Percentiles rank a stretch among this genome's conserved stretches.
These are phyloP conservation scores for Pilobolus umbonatus DNA, from an alignment of 192 early-diverging fungal species.

Conservation along the genomic window DNA sequence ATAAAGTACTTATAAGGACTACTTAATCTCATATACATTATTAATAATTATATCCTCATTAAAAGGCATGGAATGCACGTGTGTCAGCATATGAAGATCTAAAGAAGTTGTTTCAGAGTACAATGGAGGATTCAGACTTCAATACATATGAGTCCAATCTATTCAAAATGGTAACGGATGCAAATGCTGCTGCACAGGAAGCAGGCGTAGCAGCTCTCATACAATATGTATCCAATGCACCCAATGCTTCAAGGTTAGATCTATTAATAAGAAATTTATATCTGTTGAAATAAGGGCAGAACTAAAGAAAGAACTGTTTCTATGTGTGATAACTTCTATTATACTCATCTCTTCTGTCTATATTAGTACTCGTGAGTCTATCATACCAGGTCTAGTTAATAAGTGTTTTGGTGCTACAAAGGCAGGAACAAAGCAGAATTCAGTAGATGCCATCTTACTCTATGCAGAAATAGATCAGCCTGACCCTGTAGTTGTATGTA, in stretches of 20 bases:
- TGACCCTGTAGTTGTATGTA: constrained; percentile 78
- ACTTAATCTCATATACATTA: background rate
- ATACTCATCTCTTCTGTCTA: background rate
- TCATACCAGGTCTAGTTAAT: constrained; percentile 74
- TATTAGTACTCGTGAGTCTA: constrained; percentile 48
- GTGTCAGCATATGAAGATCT: constrained; percentile 80
- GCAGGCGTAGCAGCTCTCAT: constrained; percentile 71
- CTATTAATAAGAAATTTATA: background rate
- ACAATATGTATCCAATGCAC: constrained; percentile 77
- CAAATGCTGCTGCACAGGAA: constrained; percentile 90
- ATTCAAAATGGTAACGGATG: constrained; percentile 79
- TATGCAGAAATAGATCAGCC: constrained; percentile 85
- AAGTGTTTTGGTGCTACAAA: constrained; percentile 85
- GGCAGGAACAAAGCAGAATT: constrained; percentile 71
- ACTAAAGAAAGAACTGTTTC: background rate
- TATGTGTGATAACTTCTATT: background rate
- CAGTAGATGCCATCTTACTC: constrained; percentile 76
- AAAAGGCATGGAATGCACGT: constrained; percentile 93
- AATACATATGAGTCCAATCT: constrained; percentile 64
- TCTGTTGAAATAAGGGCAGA: background rate
- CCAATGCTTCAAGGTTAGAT: constrained; percentile 61
- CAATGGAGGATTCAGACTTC: constrained; percentile 67
- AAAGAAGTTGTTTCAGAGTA: constrained; percentile 55
- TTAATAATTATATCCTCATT: background rate
- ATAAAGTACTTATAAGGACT: constrained; percentile 23